These are phyloP conservation scores for Tolypocladium tropicale DNA, from an alignment of 2,329 filamentous ascomycete genomes.

Conservation along the genomic window DNA sequence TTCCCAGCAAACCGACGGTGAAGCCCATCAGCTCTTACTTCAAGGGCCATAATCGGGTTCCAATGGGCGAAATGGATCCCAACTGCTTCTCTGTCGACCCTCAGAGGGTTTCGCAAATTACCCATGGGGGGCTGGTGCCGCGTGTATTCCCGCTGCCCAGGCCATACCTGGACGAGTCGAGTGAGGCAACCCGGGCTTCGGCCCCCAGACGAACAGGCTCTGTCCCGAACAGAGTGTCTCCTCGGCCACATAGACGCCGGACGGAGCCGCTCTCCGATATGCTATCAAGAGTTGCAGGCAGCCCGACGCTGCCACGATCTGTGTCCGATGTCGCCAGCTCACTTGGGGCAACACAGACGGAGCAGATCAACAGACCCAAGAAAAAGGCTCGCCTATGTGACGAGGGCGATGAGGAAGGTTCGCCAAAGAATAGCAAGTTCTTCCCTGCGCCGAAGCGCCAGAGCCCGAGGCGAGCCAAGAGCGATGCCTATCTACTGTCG, in stretches of 20 bases:
- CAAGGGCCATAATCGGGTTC: constrained; percentile 37
- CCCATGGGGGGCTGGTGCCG: constrained; percentile 37
- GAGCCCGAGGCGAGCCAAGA: constrained; percentile 18
- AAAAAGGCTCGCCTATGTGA: constrained; percentile 49
- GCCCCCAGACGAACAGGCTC: constrained; percentile 7
- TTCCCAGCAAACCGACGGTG: constrained; percentile 14
- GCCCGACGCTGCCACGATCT: constrained; percentile 8
- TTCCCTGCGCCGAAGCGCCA: constrained; percentile 28
- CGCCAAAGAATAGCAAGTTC: constrained; percentile 42
- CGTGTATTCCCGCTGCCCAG: constrained; percentile 49
- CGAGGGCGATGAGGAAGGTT: constrained; percentile 24
- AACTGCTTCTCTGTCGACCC: constrained; percentile 49
- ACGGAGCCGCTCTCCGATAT: constrained; percentile 42
- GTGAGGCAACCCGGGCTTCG: constrained; percentile 7
- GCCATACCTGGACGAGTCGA: constrained; percentile 38
- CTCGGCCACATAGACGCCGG: constrained; percentile 35
- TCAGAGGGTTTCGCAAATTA: constrained; percentile 35
- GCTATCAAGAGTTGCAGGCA: constrained; percentile 18
- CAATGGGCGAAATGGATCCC: constrained; percentile 52
- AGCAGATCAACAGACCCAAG: constrained; percentile 28
- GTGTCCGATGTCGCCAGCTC: constrained; percentile 5
- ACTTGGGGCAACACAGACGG: constrained; percentile 6
- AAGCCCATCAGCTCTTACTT: constrained; percentile 49
- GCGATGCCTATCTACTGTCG: constrained; percentile 37
- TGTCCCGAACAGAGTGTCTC: constrained; percentile 18